Base-by-base conservation (phyloP, 1,284 basidiomycete genomes). In the Sporisorium graminicola region DNA sequence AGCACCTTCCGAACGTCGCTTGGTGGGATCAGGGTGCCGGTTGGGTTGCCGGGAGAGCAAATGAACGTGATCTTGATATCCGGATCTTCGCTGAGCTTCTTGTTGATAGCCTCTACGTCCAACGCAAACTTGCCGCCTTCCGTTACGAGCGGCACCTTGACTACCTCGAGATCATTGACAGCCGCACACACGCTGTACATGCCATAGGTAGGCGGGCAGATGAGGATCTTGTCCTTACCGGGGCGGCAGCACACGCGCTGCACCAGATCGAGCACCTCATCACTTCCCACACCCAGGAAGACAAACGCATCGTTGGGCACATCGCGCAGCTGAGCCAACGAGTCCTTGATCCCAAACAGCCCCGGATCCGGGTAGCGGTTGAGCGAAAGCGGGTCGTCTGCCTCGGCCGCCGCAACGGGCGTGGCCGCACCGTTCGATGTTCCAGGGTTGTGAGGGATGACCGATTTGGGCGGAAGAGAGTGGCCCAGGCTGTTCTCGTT, bases 31-130 rank as follows among this genome's bases (percentile, higher is more conserved):
- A 92, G 87, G 0, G 95, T 98, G 16, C 95, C 95, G 0, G 95
- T 97, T 0, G 97, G 97, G 85, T 99, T 99, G 3, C 97, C 97
- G 0, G 96, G 97, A 1, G 95, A 98, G 87, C 95, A 98, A 58
- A 99, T 89, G 88, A 98, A 95, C 66, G 97, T 89, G 58, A 99
- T 89, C 84, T 98, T 98, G 87, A 98, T 93, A 2, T 80, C 77
- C 20, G 81, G 72, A 35, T 84, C 81, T 8, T 59, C 22, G 44
- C 42, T 52, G 43, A 82, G 67, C 60, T 78, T 72, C n/a, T 37
- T 57, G 64, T 71, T 68, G 33, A 82, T 65, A 22, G 59, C 57
- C 6, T 79, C 76, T 27, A 77, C 69, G 31, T 90, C 88, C 10
- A 95, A 83, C 70, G 92, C 91, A 82, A 98, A 99, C 51, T 91